Evolutionary conservation across 1,139 yeast species (phyloP).

Genomic region (Saccharomycopsis hybrid): DNA sequence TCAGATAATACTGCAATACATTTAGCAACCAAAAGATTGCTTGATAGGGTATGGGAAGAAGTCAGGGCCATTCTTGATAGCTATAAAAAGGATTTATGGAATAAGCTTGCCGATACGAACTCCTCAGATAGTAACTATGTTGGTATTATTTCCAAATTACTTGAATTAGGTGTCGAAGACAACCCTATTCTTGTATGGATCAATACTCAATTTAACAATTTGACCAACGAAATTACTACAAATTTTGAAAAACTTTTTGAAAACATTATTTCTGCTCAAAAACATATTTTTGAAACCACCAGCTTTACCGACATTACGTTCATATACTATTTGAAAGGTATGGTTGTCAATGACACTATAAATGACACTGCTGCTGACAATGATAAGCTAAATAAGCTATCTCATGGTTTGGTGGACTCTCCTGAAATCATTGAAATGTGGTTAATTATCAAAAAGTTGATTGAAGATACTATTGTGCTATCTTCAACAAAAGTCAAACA

Average conservation of each 20-base stretch:
- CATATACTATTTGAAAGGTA: conserved; percentile 24
- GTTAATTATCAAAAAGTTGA: conserved; percentile 41
- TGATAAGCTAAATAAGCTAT: conserved; percentile 11
- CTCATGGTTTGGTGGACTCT: conserved; percentile 35
- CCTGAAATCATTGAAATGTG: conserved; percentile 48
- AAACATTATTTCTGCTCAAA: conserved; percentile 32
- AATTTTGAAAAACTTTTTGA: conserved; percentile 28
- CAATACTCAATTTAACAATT: conserved; percentile 37
- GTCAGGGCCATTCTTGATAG: conserved; percentile 58
- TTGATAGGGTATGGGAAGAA: conserved; percentile 57
- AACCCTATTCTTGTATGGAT: conserved; percentile 66
- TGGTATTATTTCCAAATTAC: conserved; percentile 48
- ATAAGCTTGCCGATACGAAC: conserved; percentile 38
- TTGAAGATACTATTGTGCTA: conserved; percentile 34
- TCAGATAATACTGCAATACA: conserved; percentile 24
- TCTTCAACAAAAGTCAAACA: conserved; percentile 23
- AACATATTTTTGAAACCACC: conserved; percentile 29
- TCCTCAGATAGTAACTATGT: conserved; percentile 40
- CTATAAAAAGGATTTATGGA: conserved; percentile 61
- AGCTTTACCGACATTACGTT: conserved; percentile 25
- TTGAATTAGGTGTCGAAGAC: conserved; percentile 52
- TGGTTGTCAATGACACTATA: conserved; percentile 6
- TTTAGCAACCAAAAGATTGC: conserved; percentile 26
- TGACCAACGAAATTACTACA: conserved; percentile 35
- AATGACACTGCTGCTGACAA: conserved; percentile 2